Evolutionary conservation across 202 grass and related monocot genomes (phyloP), one percentile per base, ranked within the genome.

Genomic region (Bolboschoenoplectus hybrid): DNA sequence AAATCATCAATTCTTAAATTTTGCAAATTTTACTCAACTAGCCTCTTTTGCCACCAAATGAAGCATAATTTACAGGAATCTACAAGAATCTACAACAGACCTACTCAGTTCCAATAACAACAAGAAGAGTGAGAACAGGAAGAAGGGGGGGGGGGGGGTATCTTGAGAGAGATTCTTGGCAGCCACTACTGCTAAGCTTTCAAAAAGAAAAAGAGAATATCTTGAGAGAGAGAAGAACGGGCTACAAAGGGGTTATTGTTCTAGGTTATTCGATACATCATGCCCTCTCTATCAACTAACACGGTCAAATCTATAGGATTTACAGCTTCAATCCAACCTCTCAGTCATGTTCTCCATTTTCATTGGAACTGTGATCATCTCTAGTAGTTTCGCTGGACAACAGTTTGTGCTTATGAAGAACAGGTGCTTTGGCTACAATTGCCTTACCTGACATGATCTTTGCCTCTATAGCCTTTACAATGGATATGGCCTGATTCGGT

Each of bases 381-480:
- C 44, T 52, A 51, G 71, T 80, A 60, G 14, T 20, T 57, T 43
- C 8, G 1, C 76, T 53, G 19, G 55, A 44, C 16, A 41, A 11
- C 1, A 16, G 17, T 80, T 41, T 80, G 55, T 36, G 17, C 17
- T 80, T 80, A 43, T 61, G 73, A 40, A 85, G 47, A 83, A 52
- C 82, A 85, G 91, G 82, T 34, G 91, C 61, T 74, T 78, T 91
- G 74, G 92, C 75, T 81, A 94, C 89, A 63, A 81, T 91, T 81
- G 92, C 94, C 11, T 85, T 90, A 71, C 92, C 92, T 57, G 92
- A 94, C 88, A 87, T 93, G 73, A 97, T 97, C 86, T 89, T 97
- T 35, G 91, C 89, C 71, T 94, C 88, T 40, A 97, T 85, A 26
- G 89, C 90, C 80, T 90, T 90, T 70, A 97, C 89, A 83, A 97